Evolutionary conservation across 768 basidiomycete species (phyloP), one percentile per base, ranked within the genome.

Genomic region (Pulveroboletus sp.): DNA sequence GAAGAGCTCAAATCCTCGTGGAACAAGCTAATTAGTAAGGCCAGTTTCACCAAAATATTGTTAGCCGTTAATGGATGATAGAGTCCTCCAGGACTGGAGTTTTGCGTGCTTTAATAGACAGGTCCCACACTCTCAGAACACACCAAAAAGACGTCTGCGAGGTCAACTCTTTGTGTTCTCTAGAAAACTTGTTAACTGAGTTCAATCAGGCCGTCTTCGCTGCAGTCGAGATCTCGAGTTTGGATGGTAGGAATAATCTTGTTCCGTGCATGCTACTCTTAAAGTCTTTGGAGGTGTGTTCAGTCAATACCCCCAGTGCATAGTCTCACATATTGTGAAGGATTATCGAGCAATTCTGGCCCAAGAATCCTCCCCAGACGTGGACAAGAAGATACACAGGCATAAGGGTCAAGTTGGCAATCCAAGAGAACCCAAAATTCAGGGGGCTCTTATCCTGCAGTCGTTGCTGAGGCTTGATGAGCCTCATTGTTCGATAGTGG

Each of bases 391-490:
- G 49, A 54, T 47, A 45, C 47, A 42, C 32, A 60, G 23, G 43
- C 50, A 31, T 43, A 55, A 51, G 56, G 46, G 35, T 37, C 47
- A 57, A 56, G 45, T 51, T 14, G 57, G 58, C 46, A 71, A 73
- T 47, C 71, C 73, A 2, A 62, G 81, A 35, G 85, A 83, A 60
- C 82, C 85, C 7, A 88, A 81, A 58, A 78, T 86, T 12, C 91
- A 93, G 63, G 95, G 95, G 2, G 87, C 89, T 3, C 68, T 97
- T 16, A 69, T 99, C 12, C 68, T 97, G 2, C 93, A 98, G 67
- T 83, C 87, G 4, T 70, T 97, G 50, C 76, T 97, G 22, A 78
- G 76, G 26, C 75, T 96, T 20, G 68, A 79, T 1, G 73, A 78
- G 9, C 82, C 86, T 2, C 78, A 86, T 56, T 86, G 89, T 59